Evolutionary conservation across 2,329 filamentous ascomycete species (phyloP), one percentile per base, ranked within the genome.

Genomic region (Exophiala viscosa): DNA sequence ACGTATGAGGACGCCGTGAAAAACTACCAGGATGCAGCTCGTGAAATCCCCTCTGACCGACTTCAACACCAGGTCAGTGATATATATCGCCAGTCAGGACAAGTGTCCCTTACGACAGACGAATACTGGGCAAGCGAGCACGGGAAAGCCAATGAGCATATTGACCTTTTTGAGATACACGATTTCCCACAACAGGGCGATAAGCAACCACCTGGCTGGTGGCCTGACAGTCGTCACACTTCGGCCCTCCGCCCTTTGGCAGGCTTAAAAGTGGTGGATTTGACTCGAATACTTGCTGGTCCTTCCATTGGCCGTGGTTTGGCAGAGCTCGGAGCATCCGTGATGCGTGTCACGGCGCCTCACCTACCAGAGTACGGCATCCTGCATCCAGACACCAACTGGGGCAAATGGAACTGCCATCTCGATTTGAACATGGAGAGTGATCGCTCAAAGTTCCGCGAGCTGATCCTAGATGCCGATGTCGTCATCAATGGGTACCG

Each of bases 351-450:
- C 8, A 75, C 73, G 1, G 71, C 70, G 17, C 69, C 70, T 15
- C 66, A 67, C 45, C 58, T 76, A 3, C 60, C 52, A 1, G 69
- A 73, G 59, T 63, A 69, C 45, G 68, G 66, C 28, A 0, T 86
- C 86, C 68, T 87, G 87, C 84, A 88, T 60, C 78, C 87, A 0
- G 85, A 88, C 58, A 82, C 83, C 11, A 88, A 88, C 64, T 81
- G 84, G 63, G 85, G 85, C 17, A 89, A 88, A 65, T 84, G 84
- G 57, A 78, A 82, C 1, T 74, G 77, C 1, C 80, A 84, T n/a
- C 64, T 82, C 2, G 74, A 82, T 57, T 72, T 81, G 31, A 68
- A 69, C 35, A 66, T 71, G 3, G 56, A 67, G 1, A 61, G 65
- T 1, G 75, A 75, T 43, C 68, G 67, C 49, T 58, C 61, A 1